Conservation (phyloP, 768 basidiomycete species). For the Pisolithus orientalis region DNA sequence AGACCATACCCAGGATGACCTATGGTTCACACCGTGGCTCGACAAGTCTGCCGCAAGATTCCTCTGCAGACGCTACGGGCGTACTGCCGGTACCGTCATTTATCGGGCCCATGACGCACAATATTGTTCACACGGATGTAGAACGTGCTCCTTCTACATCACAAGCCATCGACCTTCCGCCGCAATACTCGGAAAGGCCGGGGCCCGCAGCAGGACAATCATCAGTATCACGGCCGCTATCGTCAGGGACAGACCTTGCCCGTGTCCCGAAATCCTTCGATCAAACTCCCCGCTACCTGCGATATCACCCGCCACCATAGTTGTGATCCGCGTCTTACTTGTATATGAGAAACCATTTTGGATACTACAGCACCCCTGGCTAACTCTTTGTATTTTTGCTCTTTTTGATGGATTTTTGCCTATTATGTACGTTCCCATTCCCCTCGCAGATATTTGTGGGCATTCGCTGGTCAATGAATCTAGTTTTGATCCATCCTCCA, state of each 20-base stretch:
- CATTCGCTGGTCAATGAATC: conserved; percentile 24
- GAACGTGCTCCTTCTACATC: no score
- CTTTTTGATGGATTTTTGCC: no score
- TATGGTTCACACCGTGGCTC: conserved; percentile 6
- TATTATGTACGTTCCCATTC: no score
- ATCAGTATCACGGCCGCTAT: conserved; percentile 7
- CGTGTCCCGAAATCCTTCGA: conserved; percentile 1
- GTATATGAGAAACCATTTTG: no score
- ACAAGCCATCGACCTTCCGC: no score
- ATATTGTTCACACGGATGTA: conserved; percentile 46
- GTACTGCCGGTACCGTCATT: background rate
- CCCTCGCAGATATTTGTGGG: no score
- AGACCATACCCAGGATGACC: background rate
- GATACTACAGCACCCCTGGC: no score
- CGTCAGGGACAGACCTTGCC: conserved; percentile 7
- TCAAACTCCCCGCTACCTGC: conserved; percentile 1
- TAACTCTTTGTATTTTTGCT: no score
- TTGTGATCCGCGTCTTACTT: background rate
- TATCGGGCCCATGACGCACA: conserved; percentile 38
- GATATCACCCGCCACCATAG: conserved; percentile 7
- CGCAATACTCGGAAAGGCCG: conserved; percentile 21
- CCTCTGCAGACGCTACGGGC: conserved; percentile 9
- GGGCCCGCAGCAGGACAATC: conserved; percentile 21
- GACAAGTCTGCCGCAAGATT: no score
- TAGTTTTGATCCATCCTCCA: no score